These are phyloP conservation scores for Arthrobotrys pseudoclavata DNA, from an alignment of 2,329 filamentous ascomycete genomes.

Conservation along the genomic window DNA sequence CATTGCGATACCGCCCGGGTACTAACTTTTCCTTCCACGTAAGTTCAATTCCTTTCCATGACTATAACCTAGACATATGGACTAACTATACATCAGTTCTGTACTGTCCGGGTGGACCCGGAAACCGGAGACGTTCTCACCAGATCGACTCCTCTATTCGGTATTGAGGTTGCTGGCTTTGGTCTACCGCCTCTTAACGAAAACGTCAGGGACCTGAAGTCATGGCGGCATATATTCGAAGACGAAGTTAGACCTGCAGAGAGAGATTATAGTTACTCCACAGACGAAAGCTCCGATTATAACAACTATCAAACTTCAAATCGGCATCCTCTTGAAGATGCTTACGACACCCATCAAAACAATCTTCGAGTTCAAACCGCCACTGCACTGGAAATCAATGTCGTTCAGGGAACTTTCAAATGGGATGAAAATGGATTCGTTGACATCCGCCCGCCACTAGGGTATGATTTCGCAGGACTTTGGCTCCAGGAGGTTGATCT, in stretches of 20 bases:
- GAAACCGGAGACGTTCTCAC: slow-evolving; percentile 39
- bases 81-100: slow-evolving; percentile 38
- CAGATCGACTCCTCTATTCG: slow-evolving; percentile 52
- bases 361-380: slow-evolving; percentile 42
- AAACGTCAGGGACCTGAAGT: slow-evolving; percentile 45
- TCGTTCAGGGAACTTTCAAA: slow-evolving; percentile 49
- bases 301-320: slow-evolving; percentile 42
- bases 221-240: slow-evolving; percentile 54
- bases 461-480: slow-evolving; percentile 54
- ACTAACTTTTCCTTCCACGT: slow-evolving; percentile 54
- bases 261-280: slow-evolving; percentile 49
- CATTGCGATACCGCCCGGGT: slow-evolving; percentile 50
- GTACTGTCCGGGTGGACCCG: slow-evolving; percentile 35
- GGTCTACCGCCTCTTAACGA: slow-evolving; percentile 50
- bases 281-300: slow-evolving; percentile 55
- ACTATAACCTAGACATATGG: neutral
- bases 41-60: neutral
- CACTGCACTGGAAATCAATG: slow-evolving; percentile 40
- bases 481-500: slow-evolving; percentile 55
- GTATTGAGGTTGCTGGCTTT: slow-evolving; percentile 49
- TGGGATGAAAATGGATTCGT: slow-evolving; percentile 51
- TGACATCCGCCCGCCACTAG: slow-evolving; percentile 45
- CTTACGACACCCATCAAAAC: slow-evolving; percentile 50
- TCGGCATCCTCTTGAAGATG: slow-evolving; percentile 47
- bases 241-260: slow-evolving; percentile 48